Conservation (phyloP, 345 rosid species). For the Ceriops tagal region DNA sequence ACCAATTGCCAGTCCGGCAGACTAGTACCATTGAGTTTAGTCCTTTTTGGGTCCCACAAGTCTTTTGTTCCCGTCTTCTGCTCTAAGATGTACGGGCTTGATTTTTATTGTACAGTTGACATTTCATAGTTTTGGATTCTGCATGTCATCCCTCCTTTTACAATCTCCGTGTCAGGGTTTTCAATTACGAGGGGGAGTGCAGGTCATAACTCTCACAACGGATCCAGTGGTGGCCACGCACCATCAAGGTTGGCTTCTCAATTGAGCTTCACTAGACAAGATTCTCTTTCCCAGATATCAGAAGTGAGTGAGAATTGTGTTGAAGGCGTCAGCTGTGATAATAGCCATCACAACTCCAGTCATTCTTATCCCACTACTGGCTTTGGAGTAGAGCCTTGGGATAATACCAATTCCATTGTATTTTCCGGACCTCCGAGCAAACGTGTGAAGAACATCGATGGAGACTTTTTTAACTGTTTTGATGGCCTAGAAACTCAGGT, state of each 20-base stretch:
- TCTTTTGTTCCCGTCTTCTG: background rate
- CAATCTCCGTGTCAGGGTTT: constrained; percentile 44
- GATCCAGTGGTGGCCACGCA: constrained; percentile 45
- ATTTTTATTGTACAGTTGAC: background rate
- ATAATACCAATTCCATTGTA: constrained; percentile 55
- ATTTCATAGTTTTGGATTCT: background rate
- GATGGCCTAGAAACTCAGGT: constrained; percentile 83
- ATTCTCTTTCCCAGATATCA: constrained; percentile 65
- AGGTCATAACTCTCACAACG: constrained; percentile 42
- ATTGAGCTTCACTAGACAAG: constrained; percentile 73
- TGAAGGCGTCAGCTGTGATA: constrained; percentile 48
- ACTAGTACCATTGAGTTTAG: too few species aligned
- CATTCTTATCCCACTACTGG: constrained; percentile 44
- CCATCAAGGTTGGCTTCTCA: constrained; percentile 69
- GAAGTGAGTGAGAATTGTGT: constrained; percentile 56
- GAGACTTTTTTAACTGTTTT: constrained; percentile 52
- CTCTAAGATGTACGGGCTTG: background rate
- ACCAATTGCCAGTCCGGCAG: too few species aligned
- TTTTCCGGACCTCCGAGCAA: constrained; percentile 65
- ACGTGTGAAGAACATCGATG: constrained; percentile 57
- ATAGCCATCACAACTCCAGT: constrained; percentile 34
- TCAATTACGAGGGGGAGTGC: constrained; percentile 58
- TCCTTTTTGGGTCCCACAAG: too few species aligned
- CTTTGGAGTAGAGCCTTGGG: constrained; percentile 85
- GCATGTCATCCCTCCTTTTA: background rate